phyloP scores from a whole-genome alignment of 164 flowering plant species.

The Umbellularia californica region DNA sequence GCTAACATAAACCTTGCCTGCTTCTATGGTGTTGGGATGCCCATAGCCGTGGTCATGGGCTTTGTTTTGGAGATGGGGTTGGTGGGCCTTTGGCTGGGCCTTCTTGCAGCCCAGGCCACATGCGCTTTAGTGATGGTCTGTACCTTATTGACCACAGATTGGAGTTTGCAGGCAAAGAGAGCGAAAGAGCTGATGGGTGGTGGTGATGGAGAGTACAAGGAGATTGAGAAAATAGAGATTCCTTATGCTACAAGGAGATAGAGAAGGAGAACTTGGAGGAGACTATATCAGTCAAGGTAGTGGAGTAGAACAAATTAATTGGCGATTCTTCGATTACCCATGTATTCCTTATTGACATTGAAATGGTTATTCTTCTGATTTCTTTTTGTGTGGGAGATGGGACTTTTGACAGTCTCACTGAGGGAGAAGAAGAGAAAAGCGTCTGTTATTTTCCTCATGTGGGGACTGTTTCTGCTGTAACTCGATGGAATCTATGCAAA shows the following conservation, averaged over 20 bases:
- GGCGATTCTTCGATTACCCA: neutral
- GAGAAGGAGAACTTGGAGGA: neutral
- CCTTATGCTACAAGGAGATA: neutral
- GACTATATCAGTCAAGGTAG: constrained; percentile 6
- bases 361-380: neutral
- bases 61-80: constrained; percentile 20
- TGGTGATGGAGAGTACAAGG: neutral
- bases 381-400: neutral
- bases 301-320: neutral
- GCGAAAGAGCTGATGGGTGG: constrained; percentile 18
- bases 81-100: constrained; percentile 25
- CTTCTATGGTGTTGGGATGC: constrained; percentile 62
- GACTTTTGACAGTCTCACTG: neutral
- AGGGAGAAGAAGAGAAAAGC: neutral
- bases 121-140: constrained; percentile 17
- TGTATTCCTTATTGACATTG: neutral
- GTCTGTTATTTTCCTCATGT: neutral
- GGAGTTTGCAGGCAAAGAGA: constrained; percentile 20
- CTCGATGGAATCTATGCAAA: neutral
- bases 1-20: constrained; percentile 52
- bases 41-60: constrained; percentile 36
- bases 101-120: constrained; percentile 20
- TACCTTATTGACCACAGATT: constrained; percentile 20
- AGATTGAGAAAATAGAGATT: neutral
- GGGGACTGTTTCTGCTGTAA: neutral